Percentiles rank a stretch among this genome's conserved stretches.
Conservation (phyloP, 2,329 filamentous ascomycete species). For the Rhynchosporium graminicola region DNA sequence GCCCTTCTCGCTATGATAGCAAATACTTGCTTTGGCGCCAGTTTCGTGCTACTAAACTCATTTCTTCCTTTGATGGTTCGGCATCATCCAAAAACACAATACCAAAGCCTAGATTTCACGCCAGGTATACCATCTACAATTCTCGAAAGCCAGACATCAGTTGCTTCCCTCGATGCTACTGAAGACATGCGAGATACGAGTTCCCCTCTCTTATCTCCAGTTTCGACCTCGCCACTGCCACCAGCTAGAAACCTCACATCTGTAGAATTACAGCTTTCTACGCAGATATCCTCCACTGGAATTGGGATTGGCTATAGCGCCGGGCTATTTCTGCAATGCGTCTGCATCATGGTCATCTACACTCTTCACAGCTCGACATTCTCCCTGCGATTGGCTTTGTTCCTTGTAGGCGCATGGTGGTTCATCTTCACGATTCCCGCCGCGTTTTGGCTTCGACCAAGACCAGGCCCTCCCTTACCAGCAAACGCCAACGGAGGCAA, state of each 20-base stretch:
- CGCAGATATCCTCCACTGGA: conserved; percentile 86
- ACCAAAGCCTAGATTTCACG: conserved; percentile 31
- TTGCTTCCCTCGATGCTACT: conserved; percentile 20
- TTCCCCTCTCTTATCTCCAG: conserved; percentile 47
- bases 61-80: conserved; percentile 90
- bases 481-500: conserved; percentile 34
- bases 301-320: conserved; percentile 94
- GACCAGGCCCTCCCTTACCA: conserved; percentile 81
- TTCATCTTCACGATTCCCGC: conserved; percentile 85
- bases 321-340: conserved; percentile 78
- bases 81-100: conserved; percentile 60
- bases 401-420: conserved; percentile 91
- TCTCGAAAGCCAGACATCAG: conserved; percentile 27
- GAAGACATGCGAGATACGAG: conserved; percentile 45
- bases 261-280: conserved; percentile 76
- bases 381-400: conserved; percentile 82
- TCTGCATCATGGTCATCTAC: conserved; percentile 77
- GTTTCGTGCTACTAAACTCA: conserved; percentile 92
- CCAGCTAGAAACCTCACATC: conserved; percentile 55
- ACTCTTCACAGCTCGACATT: conserved; percentile 75
- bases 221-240: conserved; percentile 37
- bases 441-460: conserved; percentile 81
- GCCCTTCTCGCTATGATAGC: conserved; percentile 84
- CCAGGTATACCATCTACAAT: conserved; percentile 33
- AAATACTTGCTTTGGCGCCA: conserved; percentile 92